A percentile compares a stretch with the other conserved stretches of the same genome.
These are phyloP conservation scores for Cordyceps pruinosa DNA, from an alignment of 2,329 filamentous ascomycete species.

Conservation along the genomic window DNA sequence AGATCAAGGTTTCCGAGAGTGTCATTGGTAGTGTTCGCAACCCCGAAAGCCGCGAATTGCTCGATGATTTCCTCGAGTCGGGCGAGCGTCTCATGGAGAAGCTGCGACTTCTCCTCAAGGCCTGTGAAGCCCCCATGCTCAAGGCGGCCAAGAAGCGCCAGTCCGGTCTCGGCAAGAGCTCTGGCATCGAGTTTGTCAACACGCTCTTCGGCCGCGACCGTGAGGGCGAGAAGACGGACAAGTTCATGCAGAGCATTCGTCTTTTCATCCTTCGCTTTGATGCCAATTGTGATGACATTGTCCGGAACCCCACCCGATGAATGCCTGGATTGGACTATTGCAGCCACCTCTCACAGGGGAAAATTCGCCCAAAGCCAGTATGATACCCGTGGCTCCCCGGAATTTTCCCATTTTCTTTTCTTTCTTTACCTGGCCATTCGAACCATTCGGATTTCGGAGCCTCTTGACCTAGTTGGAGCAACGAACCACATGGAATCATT, in stretches of 20 bases:
- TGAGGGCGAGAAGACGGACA: conserved; percentile 83
- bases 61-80: conserved; percentile 84
- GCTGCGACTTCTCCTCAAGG: conserved; percentile 79
- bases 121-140: conserved; percentile 93
- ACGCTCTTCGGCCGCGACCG: conserved; percentile 90
- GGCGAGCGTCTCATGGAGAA: conserved; percentile 82
- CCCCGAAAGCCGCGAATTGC: conserved; percentile 67
- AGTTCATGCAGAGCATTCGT: conserved; percentile 81
- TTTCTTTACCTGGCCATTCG: conserved; percentile 16
- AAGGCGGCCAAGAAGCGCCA: conserved; percentile 73
- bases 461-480: conserved; percentile 18
- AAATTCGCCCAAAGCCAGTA: conserved; percentile 5
- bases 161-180: conserved; percentile 71
- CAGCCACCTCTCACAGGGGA: not conserved
- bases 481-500: conserved; percentile 16
- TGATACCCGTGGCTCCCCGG: conserved; percentile 4
- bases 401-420: conserved; percentile 13
- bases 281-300: conserved; percentile 88
- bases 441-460: conserved; percentile 7
- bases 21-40: conserved; percentile 64
- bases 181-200: conserved; percentile 91
- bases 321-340: conserved; percentile 11
- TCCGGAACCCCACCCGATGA: conserved; percentile 54
- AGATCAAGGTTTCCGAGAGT: conserved; percentile 86
- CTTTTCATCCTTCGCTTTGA: conserved; percentile 93